A percentile compares a stretch with the other conserved stretches of the same genome.
Evolutionary conservation across 202 grass and related monocot species (phyloP).

Genomic region (Cymbopogon flexuosus): DNA sequence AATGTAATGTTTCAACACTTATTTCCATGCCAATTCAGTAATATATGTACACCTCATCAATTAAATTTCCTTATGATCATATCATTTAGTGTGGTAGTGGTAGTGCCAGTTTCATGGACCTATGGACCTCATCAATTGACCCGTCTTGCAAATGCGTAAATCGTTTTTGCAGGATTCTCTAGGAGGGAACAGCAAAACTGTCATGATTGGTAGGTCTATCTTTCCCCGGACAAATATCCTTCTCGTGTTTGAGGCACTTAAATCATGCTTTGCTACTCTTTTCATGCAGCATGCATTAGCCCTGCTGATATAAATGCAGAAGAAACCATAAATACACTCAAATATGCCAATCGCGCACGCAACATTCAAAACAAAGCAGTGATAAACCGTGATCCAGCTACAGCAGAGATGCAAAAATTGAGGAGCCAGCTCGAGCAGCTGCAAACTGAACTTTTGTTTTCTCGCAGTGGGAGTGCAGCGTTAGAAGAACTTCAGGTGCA

Average conservation of each 20-base stretch:
- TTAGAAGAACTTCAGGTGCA: conserved; percentile 92
- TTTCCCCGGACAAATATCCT: not conserved
- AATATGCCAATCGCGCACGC: conserved; percentile 91
- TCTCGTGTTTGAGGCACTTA: not conserved
- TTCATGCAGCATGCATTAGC: conserved; percentile 81
- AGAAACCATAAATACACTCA: conserved; percentile 99
- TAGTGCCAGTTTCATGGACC: not conserved
- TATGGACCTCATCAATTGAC: not conserved
- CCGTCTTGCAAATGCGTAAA: not conserved
- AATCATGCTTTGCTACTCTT: conserved; percentile 27
- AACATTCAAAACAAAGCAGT: conserved; percentile 98
- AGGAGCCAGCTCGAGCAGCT: conserved; percentile 72
- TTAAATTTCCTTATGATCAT: not conserved
- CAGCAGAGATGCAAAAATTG: conserved; percentile 88
- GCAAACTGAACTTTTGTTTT: conserved; percentile 78
- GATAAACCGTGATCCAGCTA: conserved; percentile 87
- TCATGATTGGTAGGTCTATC: conserved; percentile 76
- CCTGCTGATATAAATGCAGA: conserved; percentile 93
- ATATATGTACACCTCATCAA: not conserved
- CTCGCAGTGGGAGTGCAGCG: conserved; percentile 59
- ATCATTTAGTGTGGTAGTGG: not conserved
- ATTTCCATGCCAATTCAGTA: not conserved
- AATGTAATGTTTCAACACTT: not conserved
- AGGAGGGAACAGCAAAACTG: conserved; percentile 95
- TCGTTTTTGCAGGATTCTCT: conserved; percentile 72